These are phyloP conservation scores for Verticillium tricorpus DNA, from an alignment of 2,329 filamentous ascomycete genomes.

Conservation along the genomic window DNA sequence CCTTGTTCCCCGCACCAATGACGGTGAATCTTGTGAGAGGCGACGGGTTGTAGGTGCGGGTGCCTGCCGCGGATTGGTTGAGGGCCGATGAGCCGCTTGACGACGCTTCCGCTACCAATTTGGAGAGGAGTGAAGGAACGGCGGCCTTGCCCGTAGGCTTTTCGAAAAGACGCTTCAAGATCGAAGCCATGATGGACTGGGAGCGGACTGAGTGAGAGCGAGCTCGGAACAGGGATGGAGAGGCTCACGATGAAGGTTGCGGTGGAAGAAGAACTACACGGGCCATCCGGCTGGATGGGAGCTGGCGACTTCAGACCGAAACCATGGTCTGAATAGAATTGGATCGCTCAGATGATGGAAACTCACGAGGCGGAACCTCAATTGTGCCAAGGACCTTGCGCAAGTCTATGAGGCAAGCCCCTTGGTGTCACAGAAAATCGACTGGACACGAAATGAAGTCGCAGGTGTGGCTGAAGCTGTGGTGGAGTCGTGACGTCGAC, in stretches of 20 bases:
- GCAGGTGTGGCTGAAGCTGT: neutral
- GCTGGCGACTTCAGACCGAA: neutral
- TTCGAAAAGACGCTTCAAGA: neutral
- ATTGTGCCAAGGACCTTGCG: neutral
- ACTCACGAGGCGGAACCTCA: neutral
- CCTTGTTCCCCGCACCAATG: constrained; percentile 3
- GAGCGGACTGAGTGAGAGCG: neutral
- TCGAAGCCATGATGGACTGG: neutral
- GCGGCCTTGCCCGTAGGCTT: neutral
- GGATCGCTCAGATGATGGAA: neutral
- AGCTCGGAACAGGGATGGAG: neutral
- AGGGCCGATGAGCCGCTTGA: no score
- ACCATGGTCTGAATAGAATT: neutral
- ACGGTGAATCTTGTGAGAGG: constrained; percentile 5
- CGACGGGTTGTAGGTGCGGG: neutral
- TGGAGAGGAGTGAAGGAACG: neutral
- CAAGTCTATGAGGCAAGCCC: neutral
- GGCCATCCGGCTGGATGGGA: neutral
- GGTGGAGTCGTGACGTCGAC: neutral
- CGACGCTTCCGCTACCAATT: neutral
- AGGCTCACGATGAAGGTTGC: neutral
- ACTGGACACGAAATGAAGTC: neutral
- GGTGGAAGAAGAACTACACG: neutral
- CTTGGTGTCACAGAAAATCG: neutral
- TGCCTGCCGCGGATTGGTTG: neutral